Evolutionary conservation across 768 basidiomycete species (phyloP), one percentile per base, ranked within the genome.

Genomic region (Amanita rimosa): DNA sequence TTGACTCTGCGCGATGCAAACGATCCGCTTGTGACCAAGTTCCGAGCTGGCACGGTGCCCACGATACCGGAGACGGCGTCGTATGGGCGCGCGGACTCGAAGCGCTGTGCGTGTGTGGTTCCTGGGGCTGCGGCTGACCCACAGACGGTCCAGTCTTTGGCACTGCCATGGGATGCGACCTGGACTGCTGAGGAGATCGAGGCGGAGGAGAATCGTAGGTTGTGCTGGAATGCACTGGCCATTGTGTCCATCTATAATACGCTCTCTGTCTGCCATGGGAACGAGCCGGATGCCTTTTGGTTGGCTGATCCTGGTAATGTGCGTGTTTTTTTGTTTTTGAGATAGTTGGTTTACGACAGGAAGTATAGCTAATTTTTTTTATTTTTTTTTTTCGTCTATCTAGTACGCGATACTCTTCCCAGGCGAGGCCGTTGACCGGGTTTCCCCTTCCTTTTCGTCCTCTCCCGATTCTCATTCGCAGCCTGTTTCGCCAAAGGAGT

Each of bases 161-260:
- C 66, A 9, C 71, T 79, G 4, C 74, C 78, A 1, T 90, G 85
- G 85, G 74, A 80, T 55, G 60, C 70, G 0, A 51, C 62, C 2
- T 85, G 83, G 83, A 65, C 68, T 2, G 59, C 67, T 0, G 66
- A 64, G 0, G 75, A 89, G 53, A 70, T 73, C 29, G 73, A 74
- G 33, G 75, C 74, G 47, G 87, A 90, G 58, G 82, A 85, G 55
- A 78, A 78, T 49, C 74, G 86, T n/a, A 66, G 87, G 21, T 67
- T 89, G 14, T 84, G 82, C 58, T 89, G 87, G 87, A 74, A 76
- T 51, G 74, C 86, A 14, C 72, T 90, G 35, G 73, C 74, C 51
- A 71, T 88, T 22, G 73, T 85, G 46, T 76, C 84, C 6, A 76
- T 72, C 49, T 81, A 84, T 57, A 78, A 80, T 13, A 75, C 79